phyloP scores from a whole-genome alignment of 2,329 filamentous ascomycete species.

The Calonectria ilicicola region DNA sequence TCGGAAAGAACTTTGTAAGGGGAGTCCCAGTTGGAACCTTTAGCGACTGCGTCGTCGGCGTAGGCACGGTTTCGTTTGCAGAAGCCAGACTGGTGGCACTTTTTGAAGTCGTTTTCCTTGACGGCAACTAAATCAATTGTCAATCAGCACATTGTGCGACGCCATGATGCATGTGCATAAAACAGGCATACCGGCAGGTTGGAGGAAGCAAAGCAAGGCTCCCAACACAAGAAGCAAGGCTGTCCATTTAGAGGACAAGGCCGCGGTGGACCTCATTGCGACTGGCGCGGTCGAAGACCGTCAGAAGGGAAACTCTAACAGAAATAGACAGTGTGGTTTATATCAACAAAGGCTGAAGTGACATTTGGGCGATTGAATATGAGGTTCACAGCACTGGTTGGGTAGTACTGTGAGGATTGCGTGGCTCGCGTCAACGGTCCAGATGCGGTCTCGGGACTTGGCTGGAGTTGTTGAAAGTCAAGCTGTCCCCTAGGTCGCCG shows the following conservation, averaged over 20 bases:
- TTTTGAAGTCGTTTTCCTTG: conserved; percentile 98
- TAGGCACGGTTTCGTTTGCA: conserved; percentile 94
- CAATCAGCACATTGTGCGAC: conserved; percentile 16
- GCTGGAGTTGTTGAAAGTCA: conserved; percentile 41
- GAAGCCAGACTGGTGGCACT: conserved; percentile 94
- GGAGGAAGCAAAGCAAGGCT: conserved; percentile 70
- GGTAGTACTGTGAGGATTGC: conserved; percentile 14
- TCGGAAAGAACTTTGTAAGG: conserved; percentile 83
- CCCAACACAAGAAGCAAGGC: conserved; percentile 70
- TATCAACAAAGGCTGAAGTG: conserved; percentile 6
- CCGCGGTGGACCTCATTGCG: conserved; percentile 63
- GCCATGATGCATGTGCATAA: background rate
- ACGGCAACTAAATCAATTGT: conserved; percentile 72
- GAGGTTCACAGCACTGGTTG: conserved; percentile 20
- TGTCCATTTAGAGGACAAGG: conserved; percentile 73
- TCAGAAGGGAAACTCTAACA: conserved; percentile 23
- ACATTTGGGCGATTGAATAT: conserved; percentile 13
- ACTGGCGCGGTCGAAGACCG: conserved; percentile 33
- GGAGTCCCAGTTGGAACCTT: conserved; percentile 77
- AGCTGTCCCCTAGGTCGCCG: conserved; percentile 42
- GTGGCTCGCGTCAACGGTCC: conserved; percentile 22
- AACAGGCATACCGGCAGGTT: conserved; percentile 69
- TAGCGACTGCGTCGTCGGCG: conserved; percentile 79
- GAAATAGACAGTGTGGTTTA: conserved; percentile 1
- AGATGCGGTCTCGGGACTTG: conserved; percentile 37